These are phyloP conservation scores for Dioszegia hungarica DNA, from an alignment of 768 basidiomycete genomes.

Conservation along the genomic window DNA sequence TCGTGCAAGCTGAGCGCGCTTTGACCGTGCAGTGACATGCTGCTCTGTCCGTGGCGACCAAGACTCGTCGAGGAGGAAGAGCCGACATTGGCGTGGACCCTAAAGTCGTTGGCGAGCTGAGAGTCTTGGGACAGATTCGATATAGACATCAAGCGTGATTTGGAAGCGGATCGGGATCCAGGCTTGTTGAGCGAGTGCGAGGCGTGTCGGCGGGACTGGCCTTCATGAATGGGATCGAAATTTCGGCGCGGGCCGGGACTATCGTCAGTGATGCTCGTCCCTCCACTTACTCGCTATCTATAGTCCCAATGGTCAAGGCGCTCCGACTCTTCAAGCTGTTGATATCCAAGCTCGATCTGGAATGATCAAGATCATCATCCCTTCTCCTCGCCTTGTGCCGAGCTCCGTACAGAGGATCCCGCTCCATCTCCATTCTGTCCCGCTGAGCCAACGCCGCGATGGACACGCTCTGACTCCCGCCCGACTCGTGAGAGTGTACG, in stretches of 20 bases:
- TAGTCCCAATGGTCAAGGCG: conserved; percentile 40
- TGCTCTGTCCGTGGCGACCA: conserved; percentile 21
- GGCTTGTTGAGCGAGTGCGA: conserved; percentile 28
- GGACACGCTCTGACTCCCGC: conserved; percentile 9
- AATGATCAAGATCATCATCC: conserved; percentile 49
- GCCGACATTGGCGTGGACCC: conserved; percentile 35
- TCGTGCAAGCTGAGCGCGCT: not conserved
- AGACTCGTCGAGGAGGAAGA: conserved; percentile 28
- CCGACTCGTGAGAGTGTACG: not conserved
- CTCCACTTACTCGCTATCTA: conserved; percentile 49
- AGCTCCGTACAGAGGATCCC: not conserved
- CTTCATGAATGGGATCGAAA: conserved; percentile 12
- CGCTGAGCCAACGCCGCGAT: conserved; percentile 12
- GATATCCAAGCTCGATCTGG: conserved; percentile 40
- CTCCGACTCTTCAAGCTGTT: conserved; percentile 35
- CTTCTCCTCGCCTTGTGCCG: conserved; percentile 47
- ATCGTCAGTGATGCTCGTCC: not conserved
- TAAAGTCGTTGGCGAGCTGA: conserved; percentile 48
- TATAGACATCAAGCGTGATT: conserved; percentile 23
- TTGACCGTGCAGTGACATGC: conserved; percentile 15
- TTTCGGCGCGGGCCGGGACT: conserved; percentile 7
- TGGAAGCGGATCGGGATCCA: conserved; percentile 9
- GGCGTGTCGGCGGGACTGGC: conserved; percentile 26
- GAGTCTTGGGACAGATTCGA: conserved; percentile 46
- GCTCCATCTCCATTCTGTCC: conserved; percentile 6